Evolutionary conservation across 495 filamentous ascomycete genomes (phyloP), one percentile per base, ranked within the genome.

Genomic region (Aspergillus taichungensis): DNA sequence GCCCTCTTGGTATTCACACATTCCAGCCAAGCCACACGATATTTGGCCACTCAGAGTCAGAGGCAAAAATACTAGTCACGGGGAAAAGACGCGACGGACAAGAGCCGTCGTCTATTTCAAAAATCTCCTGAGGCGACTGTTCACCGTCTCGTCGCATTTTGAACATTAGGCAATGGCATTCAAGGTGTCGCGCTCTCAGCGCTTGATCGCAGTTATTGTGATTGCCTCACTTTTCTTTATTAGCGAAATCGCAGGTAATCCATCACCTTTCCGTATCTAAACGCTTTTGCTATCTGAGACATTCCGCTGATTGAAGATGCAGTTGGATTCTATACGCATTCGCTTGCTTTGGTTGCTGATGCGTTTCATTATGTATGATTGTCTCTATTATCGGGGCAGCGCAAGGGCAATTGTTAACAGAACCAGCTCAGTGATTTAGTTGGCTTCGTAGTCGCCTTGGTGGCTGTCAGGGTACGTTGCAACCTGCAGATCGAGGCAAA

Each of bases 281-380:
- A 37, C 4, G 18, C 35, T 13, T 37, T 37, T 24, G 18, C 18
- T 24, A 1, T 1, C 18, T 1, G 4, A 24, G 18, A 24, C 18
- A 24, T 4, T 4, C 18, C 4, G 18, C 18, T 24, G 4, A 24
- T 24, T 24, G 18, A 24, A 24, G 18, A 24, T 24, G 18, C 41
- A 70, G 78, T 85, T 40, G 89, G 89, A 24, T 84, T 90, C 53
- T 70, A 78, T 30, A 88, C 88, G 28, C 78, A 83, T 52, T 94
- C 88, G n/a, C 74, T 95, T 37, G 89, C 89, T 3, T 63, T 95
- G 44, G 82, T 89, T 51, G 89, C 89, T 12, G 89, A 95, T 71
- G 84, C 88, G 37, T 95, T 95, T 58, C 89, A 95, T 59, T 95
- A 95, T 82, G 83, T 87, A 66, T 49, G 75, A 46, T 29, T 42